Base-by-base conservation (phyloP, 1,284 basidiomycete species). In the Volvariella volvacea region DNA sequence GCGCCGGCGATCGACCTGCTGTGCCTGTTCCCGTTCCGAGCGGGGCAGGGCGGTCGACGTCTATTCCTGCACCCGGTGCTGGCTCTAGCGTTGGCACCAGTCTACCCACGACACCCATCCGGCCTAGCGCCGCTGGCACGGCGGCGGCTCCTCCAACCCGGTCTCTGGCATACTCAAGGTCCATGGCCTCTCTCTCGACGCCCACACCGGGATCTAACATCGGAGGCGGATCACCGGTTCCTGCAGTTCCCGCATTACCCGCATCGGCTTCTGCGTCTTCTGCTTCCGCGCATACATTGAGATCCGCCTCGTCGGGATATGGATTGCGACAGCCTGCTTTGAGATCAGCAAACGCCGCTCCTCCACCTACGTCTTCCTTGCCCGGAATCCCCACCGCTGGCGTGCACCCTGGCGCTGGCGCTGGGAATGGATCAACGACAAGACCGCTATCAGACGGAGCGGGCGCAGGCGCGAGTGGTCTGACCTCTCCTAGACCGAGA, bases 11-110 rank as follows among this genome's bases (percentile, higher is more conserved):
- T 41, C 61, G 56, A 7, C 55, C 56, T 42, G 55, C 65, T 36
- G 62, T 68, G 19, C 58, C 66, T 16, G 66, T 69, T 41, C 55
- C 58, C 41, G 22, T 44, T 40, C 39, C 56, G 6, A 15, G 34
- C 7, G 14, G 15, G 14, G 34, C 34, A 7, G 19, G 7, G 6
- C 6, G 25, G 25, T n/a, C n/a, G n/a, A n/a, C n/a, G 30, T 31
- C 30, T 31, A 9, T n/a, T n/a, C 30, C 30, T 9, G 9, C 30
- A 31, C 30, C 30, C n/a, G 9, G 9, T 9, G 30, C n/a, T 31
- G 30, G 9, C 9, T 9, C 9, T 31, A 31, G 30, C n/a, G 30
- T 9, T 9, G 30, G n/a, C n/a, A n/a, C 9, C 9, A 31, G 30
- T 31, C 9, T n/a, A 31, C n/a, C n/a, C 30, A 20, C 15, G 34